Evolutionary conservation across 2,329 filamentous ascomycete species (phyloP), one percentile per base, ranked within the genome.

Genomic region (Raffaelea arxii): DNA sequence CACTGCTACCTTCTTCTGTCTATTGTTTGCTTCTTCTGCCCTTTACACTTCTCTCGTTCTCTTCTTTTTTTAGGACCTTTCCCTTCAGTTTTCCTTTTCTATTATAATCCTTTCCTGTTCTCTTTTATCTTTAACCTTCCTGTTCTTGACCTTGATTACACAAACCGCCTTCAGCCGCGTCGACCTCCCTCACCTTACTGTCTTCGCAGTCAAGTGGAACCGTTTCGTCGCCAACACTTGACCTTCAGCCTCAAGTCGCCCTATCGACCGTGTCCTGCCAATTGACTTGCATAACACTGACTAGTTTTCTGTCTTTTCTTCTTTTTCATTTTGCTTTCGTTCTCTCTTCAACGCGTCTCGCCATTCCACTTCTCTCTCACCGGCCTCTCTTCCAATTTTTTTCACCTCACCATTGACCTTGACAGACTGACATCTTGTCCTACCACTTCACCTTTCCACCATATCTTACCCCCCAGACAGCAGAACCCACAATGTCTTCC

Each of bases 401-500:
- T n/a, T n/a, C 14, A n/a, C 38, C 16, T 32, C 38, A 10, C 41
- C 4, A 25, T 44, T 21, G 32, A 18, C 19, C 32, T 36, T n/a
- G 32, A n/a, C n/a, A n/a, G n/a, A n/a, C n/a, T n/a, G n/a, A n/a
- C n/a, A n/a, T n/a, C n/a, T n/a, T n/a, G n/a, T n/a, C n/a, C 5
- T 21, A 41, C 39, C 19, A 7, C 30, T 22, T 23, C 42, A 19
- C 12, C 23, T 25, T 11, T 25, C 27, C 4, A 6, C 38, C n/a
- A 40, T 41, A 14, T n/a, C 39, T 25, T 41, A 6, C 32, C 6
- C 6, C 14, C 9, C 6, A 18, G 14, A 12, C 6, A 36, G 32
- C 32, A 36, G 32, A 24, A n/a, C n/a, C 50, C 57, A 55, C 46
- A 36, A 73, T 73, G 70, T 61, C 68, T 46, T 67, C 65, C 52